Evolutionary conservation across 192 early-diverging fungal genomes (phyloP).

Genomic region (Entrophospora sp.): DNA sequence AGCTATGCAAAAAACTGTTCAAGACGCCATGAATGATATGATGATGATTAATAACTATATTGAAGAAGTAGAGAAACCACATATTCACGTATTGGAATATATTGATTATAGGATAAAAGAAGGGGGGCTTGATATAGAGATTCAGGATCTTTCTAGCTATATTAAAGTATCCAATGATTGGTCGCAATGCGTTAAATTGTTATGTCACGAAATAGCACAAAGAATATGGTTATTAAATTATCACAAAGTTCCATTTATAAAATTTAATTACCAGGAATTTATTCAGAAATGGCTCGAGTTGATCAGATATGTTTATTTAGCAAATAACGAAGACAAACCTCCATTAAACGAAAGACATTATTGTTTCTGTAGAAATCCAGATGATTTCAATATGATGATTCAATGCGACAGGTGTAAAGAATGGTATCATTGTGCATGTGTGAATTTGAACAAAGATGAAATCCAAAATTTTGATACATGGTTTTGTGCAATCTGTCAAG

Average conservation of each 20-base stretch:
- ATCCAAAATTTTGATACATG: background rate
- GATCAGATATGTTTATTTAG: background rate
- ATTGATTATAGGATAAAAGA: too few relatives aligned
- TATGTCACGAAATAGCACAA: background rate
- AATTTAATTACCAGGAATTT: background rate
- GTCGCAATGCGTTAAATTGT: too few relatives aligned
- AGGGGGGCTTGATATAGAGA: too few relatives aligned
- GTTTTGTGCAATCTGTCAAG: background rate
- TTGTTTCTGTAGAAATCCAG: slow-evolving; percentile 55
- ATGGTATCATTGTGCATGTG: slow-evolving; percentile 59
- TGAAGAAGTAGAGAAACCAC: too few relatives aligned
- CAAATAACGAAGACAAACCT: background rate
- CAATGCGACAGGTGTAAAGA: slow-evolving; percentile 58
- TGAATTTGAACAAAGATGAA: slow-evolving; percentile 20
- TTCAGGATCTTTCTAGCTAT: too few relatives aligned
- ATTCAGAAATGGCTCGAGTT: background rate
- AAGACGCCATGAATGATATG: too few relatives aligned
- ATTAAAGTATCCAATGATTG: too few relatives aligned
- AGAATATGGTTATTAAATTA: background rate
- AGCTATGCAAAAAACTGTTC: too few relatives aligned
- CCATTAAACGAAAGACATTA: slow-evolving; percentile 19
- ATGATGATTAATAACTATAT: too few relatives aligned
- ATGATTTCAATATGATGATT: slow-evolving; percentile 55
- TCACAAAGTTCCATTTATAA: background rate
- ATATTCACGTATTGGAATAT: too few relatives aligned